Evolutionary conservation across 1,284 basidiomycete species (phyloP).

Genomic region (Neonothopanus nambi): DNA sequence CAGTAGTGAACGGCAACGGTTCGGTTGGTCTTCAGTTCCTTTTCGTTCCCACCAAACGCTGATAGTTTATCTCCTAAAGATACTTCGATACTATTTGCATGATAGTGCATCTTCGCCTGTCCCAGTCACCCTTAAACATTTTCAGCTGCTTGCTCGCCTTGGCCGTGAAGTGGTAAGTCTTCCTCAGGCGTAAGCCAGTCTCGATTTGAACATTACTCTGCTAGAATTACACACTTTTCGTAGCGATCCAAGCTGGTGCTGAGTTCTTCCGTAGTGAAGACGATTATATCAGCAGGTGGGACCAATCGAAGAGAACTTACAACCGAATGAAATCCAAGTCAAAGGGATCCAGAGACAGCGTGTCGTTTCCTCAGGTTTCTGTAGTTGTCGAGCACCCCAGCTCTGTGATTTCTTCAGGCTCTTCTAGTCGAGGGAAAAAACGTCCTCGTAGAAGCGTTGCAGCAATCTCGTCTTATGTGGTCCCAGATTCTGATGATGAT

Average conservation of each 20-base stretch:
- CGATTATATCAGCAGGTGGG: slow-evolving; percentile 51
- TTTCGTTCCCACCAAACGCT: neutral
- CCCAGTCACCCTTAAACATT: slow-evolving; percentile 73
- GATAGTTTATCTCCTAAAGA: slow-evolving; percentile 31
- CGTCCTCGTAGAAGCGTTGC: slow-evolving; percentile 60
- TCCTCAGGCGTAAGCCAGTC: neutral
- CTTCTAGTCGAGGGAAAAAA: slow-evolving; percentile 38
- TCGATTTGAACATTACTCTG: neutral
- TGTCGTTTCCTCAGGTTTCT: slow-evolving; percentile 27
- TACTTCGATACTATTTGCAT: slow-evolving; percentile 47
- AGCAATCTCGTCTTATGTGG: slow-evolving; percentile 54
- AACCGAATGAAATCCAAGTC: slow-evolving; percentile 43
- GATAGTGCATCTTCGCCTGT: slow-evolving; percentile 40
- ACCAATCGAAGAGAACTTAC: slow-evolving; percentile 22
- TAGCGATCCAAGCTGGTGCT: slow-evolving; percentile 60
- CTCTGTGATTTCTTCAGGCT: neutral
- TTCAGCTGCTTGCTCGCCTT: slow-evolving; percentile 63
- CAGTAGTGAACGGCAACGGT: slow-evolving; percentile 62
- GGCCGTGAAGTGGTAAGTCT: slow-evolving; percentile 56
- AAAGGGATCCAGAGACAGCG: slow-evolving; percentile 28
- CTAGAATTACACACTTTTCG: slow-evolving; percentile 53
- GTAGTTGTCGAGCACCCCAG: slow-evolving; percentile 13
- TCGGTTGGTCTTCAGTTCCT: slow-evolving; percentile 39
- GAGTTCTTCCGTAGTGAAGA: slow-evolving; percentile 68
- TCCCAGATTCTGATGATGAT: slow-evolving; percentile 74